Evolutionary conservation across 169 alveolate species (phyloP).

Genomic region (Plasmodium relictum): DNA sequence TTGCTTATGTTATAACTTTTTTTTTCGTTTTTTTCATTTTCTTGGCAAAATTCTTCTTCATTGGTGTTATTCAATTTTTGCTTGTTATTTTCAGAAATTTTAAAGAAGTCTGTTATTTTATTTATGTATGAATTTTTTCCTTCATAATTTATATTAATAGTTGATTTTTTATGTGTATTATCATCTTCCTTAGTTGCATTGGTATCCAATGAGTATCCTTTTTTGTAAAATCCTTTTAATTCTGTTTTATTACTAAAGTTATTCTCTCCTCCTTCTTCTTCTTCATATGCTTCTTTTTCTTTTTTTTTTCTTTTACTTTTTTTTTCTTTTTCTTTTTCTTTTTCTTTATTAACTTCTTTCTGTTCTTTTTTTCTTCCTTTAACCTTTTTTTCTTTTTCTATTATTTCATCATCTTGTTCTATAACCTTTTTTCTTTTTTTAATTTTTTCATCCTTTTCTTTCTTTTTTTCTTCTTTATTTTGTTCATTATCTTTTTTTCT

Average conservation of each 20-base stretch:
- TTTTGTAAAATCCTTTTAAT: neutral
- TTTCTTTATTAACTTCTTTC: neutral
- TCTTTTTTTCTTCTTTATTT: slow-evolving; percentile 4
- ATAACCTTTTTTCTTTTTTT: too few relatives aligned
- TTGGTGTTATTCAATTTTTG: neutral
- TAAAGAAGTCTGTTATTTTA: slow-evolving; percentile 42
- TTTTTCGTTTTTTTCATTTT: slow-evolving; percentile 14
- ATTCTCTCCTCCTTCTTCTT: neutral
- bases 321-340: neutral
- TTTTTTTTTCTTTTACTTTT: neutral
- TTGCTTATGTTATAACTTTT: neutral
- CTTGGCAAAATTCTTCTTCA: neutral
- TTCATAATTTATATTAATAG: slow-evolving; percentile 10
- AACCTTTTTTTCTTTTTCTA: slow-evolving; percentile 1
- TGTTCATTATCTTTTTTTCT: neutral
- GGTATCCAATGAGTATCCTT: neutral
- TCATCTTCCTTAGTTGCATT: neutral
- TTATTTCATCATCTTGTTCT: slow-evolving; percentile 7
- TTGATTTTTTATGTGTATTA: slow-evolving; percentile 5
- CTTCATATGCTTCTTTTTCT: neutral
- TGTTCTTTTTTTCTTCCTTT: slow-evolving; percentile 4
- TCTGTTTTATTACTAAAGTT: neutral
- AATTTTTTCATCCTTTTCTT: neutral
- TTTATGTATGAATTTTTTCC: slow-evolving; percentile 21
- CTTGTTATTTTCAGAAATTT: slow-evolving; percentile 8